A percentile compares a stretch with the other conserved stretches of the same genome.
phyloP scores from a whole-genome alignment of 2,329 filamentous ascomycete genomes.

The Neoscytalidium dimidiatum region DNA sequence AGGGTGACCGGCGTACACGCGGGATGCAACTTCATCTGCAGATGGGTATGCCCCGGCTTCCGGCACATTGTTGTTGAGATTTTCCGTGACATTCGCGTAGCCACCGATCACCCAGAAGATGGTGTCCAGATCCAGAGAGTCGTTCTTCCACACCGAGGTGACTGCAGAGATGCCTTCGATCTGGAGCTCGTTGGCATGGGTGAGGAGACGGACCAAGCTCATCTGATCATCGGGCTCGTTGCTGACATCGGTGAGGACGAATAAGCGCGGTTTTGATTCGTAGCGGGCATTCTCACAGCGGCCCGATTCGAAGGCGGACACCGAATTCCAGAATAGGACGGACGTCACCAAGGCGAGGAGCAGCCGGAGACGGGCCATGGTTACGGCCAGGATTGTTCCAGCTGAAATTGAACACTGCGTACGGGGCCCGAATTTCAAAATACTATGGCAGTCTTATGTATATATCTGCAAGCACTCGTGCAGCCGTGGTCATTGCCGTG shows the following conservation, averaged over 20 bases:
- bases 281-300: slow-evolving; percentile 7
- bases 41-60: slow-evolving; percentile 26
- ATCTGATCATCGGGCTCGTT: slow-evolving; percentile 27
- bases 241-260: slow-evolving; percentile 25
- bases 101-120: slow-evolving; percentile 30
- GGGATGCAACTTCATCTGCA: slow-evolving; percentile 22
- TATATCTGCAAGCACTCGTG: too few species aligned
- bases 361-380: background rate
- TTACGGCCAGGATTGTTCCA: background rate
- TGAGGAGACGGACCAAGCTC: slow-evolving; percentile 24
- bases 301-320: background rate
- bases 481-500: background rate
- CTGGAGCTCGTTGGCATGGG: slow-evolving; percentile 25
- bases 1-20: slow-evolving; percentile 34
- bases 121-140: slow-evolving; percentile 21
- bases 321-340: background rate
- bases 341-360: background rate
- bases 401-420: background rate
- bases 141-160: slow-evolving; percentile 25
- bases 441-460: background rate
- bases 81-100: slow-evolving; percentile 40
- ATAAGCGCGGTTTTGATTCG: slow-evolving; percentile 17
- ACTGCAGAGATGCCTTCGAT: slow-evolving; percentile 25
- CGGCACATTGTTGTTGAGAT: slow-evolving; percentile 44
- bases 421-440: background rate